Base-by-base conservation (phyloP, 2,329 filamentous ascomycete genomes). In the Mollisiaceae sp. region DNA sequence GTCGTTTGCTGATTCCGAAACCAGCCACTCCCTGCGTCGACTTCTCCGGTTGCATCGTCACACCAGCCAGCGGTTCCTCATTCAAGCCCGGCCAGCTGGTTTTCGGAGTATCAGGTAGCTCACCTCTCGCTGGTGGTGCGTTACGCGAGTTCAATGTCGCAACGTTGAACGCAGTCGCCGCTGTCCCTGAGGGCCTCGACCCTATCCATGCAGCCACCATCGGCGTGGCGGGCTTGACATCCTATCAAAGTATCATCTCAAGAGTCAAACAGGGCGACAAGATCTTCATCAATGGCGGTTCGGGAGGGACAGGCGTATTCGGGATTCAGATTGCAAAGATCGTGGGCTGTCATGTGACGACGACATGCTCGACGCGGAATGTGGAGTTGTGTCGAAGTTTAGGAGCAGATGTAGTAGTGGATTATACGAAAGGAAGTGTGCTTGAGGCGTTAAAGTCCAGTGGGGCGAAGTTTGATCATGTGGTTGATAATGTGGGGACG, bases 251-350 rank as follows among this genome's bases (percentile, higher is more conserved):
- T 38, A 76, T 86, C 27, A 74, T 83, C n/a, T 79, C 80, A 1
- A 32, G 55, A 75, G 80, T 83, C 56, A 77, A 79, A 24, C 66
- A 75, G 4, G 86, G 86, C n/a, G 81, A 85, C 60, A 83, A 81
- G 70, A 80, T 91, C 8, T 86, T 90, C 71, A 83, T 90, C 74
- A 90, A 90, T 69, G 88, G 87, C 14, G 87, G 87, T 0, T 86
- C 82, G 6, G 89, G 89, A 11, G 88, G 88, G 0, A 83, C 81
- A 0, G 89, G 89, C 0, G 81, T 82, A 0, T 89, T 82, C 64
- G 83, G 81, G 0, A 85, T 91, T 61, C 88, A 91, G 72, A 82
- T 90, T 54, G 88, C 87, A 9, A 90, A 89, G 73, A 78, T 79
- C 0, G 72, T 86, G 3, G 87, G 87, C 0, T 88, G 84, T 69